Conservation (phyloP, 768 basidiomycete species). For the Clitopilus hobsonii region DNA sequence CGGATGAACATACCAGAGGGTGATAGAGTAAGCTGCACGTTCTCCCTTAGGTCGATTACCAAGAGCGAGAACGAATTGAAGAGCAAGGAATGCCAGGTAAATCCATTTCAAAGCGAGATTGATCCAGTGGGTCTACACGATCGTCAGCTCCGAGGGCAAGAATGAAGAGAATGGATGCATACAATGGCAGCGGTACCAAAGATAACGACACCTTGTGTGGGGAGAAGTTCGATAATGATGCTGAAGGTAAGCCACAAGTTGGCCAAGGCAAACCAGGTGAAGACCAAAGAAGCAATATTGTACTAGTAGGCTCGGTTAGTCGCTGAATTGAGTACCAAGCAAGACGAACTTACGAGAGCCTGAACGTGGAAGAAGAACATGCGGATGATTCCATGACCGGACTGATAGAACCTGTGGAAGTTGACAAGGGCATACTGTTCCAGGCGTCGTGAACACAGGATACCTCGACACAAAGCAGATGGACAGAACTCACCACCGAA, state of each 20-base stretch:
- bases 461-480: background rate
- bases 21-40: slow-evolving; percentile 63
- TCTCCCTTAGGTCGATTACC: slow-evolving; percentile 90
- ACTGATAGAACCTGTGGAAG: slow-evolving; percentile 86
- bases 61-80: slow-evolving; percentile 63
- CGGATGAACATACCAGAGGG: slow-evolving; percentile 52
- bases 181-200: slow-evolving; percentile 75
- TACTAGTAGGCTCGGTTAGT: slow-evolving; percentile 42
- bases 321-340: background rate
- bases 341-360: slow-evolving; percentile 61
- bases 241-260: slow-evolving; percentile 95
- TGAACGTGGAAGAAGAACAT: slow-evolving; percentile 98
- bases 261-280: slow-evolving; percentile 91
- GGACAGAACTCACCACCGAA: slow-evolving; percentile 58
- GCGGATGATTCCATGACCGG: slow-evolving; percentile 81
- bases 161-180: slow-evolving; percentile 21
- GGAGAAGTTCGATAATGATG: slow-evolving; percentile 88
- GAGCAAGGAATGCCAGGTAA: slow-evolving; percentile 77
- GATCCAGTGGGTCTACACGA: slow-evolving; percentile 77
- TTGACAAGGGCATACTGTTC: slow-evolving; percentile 89
- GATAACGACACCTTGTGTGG: slow-evolving; percentile 43
- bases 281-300: slow-evolving; percentile 78
- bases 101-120: slow-evolving; percentile 82
- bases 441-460: slow-evolving; percentile 3
- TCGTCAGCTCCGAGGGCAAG: background rate